Conservation (phyloP, 129 eudicot species). For the Centella asiatica region DNA sequence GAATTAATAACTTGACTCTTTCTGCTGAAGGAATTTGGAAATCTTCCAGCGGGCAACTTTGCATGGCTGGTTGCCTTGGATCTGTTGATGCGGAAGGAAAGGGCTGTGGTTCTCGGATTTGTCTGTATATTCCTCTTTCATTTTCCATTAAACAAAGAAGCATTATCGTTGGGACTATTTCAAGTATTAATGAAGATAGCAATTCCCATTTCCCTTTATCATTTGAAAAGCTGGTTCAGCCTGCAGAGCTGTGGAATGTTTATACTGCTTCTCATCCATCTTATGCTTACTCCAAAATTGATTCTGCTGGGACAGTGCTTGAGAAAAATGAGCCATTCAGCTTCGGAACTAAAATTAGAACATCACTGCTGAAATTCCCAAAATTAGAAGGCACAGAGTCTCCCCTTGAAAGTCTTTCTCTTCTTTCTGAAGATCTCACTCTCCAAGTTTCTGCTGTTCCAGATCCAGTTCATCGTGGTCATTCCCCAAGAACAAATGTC, state of each 20-base stretch:
- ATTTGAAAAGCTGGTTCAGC: slow-evolving; percentile 54
- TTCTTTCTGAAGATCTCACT: slow-evolving; percentile 87
- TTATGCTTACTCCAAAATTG: slow-evolving; percentile 63
- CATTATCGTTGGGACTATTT: slow-evolving; percentile 57
- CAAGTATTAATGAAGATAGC: slow-evolving; percentile 33
- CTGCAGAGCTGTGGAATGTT: slow-evolving; percentile 58
- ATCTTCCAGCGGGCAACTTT: slow-evolving; percentile 81
- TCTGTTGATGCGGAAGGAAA: slow-evolving; percentile 18
- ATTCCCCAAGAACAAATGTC: slow-evolving; percentile 35
- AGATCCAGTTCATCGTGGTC: slow-evolving; percentile 32
- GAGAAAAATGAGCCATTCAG: slow-evolving; percentile 75
- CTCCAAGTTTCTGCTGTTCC: slow-evolving; percentile 61
- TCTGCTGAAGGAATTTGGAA: slow-evolving; percentile 89
- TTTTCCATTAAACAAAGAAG: slow-evolving; percentile 82
- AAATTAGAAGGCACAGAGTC: slow-evolving; percentile 55
- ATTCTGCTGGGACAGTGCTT: slow-evolving; percentile 52
- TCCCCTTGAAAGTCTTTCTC: slow-evolving; percentile 38
- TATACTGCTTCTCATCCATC: slow-evolving; percentile 51
- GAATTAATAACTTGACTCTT: slow-evolving; percentile 74
- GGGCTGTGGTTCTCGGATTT: slow-evolving; percentile 65
- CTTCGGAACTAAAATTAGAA: slow-evolving; percentile 55
- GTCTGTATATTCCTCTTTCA: slow-evolving; percentile 73
- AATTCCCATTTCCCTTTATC: slow-evolving; percentile 56
- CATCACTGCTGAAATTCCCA: slow-evolving; percentile 68
- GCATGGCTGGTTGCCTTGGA: slow-evolving; percentile 88